Conservation (phyloP, 305 asterid genomes). For the Solanum hybrid region DNA sequence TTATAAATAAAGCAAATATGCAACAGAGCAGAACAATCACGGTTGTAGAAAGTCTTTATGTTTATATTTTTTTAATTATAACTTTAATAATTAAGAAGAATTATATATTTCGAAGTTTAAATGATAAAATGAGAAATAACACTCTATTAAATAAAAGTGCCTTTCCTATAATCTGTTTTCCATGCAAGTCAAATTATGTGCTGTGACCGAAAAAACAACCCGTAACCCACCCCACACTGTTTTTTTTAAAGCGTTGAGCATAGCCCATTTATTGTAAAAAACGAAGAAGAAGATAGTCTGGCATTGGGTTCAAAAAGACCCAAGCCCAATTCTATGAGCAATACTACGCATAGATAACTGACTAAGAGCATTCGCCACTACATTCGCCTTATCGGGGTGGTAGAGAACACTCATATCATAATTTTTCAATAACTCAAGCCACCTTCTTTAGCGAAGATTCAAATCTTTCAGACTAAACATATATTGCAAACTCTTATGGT, state of each 20-base stretch:
- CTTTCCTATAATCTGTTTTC: not conserved
- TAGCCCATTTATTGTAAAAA: not conserved
- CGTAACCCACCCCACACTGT: not conserved
- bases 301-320: not conserved
- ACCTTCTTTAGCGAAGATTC: not conserved
- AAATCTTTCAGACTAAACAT: not conserved
- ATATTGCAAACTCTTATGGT: not conserved
- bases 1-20: not conserved
- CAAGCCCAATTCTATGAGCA: not conserved
- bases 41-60: not conserved
- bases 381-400: not conserved
- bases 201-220: not conserved
- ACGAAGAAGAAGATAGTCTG: not conserved
- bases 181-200: not conserved
- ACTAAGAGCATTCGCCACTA: not conserved
- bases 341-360: not conserved
- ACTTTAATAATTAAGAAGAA: not conserved
- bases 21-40: not conserved
- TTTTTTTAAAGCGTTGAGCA: not conserved
- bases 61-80: too few relatives aligned
- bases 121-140: not conserved
- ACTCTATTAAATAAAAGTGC: not conserved
- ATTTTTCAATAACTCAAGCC: not conserved
- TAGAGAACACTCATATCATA: not conserved
- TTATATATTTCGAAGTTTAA: not conserved